phyloP scores from a whole-genome alignment of 1,139 yeast species.

The Pichia sp. region DNA sequence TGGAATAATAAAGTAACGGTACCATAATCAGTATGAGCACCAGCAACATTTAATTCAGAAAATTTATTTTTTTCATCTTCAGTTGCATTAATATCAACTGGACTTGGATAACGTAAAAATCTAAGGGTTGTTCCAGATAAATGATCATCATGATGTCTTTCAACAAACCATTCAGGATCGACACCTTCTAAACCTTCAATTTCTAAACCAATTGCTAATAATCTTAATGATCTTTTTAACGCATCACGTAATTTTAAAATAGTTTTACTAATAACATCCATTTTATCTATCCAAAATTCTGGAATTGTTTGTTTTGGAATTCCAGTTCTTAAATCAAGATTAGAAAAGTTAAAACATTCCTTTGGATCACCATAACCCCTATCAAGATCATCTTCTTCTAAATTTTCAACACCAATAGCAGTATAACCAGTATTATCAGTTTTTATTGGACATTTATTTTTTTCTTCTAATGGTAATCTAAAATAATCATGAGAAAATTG shows the following conservation, averaged over 20 bases:
- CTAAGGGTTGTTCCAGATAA: slow-evolving; percentile 47
- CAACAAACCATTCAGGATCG: slow-evolving; percentile 40
- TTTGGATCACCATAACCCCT: slow-evolving; percentile 48
- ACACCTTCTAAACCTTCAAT: slow-evolving; percentile 37
- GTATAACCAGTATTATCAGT: slow-evolving; percentile 46
- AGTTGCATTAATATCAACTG: slow-evolving; percentile 32
- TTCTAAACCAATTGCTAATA: slow-evolving; percentile 44
- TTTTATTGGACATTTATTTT: slow-evolving; percentile 34
- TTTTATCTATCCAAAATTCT: slow-evolving; percentile 34
- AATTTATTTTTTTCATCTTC: slow-evolving; percentile 34
- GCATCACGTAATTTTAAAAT: slow-evolving; percentile 36
- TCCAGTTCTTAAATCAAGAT: slow-evolving; percentile 38
- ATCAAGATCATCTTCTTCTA: slow-evolving; percentile 40
- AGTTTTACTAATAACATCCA: slow-evolving; percentile 30
- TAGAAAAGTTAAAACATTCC: slow-evolving; percentile 37
- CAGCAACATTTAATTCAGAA: slow-evolving; percentile 36
- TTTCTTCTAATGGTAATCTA: slow-evolving; percentile 36
- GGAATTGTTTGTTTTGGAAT: slow-evolving; percentile 36
- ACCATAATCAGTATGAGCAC: slow-evolving; percentile 58
- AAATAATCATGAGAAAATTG: slow-evolving; percentile 40
- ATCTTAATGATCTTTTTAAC: slow-evolving; percentile 36
- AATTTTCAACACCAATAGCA: slow-evolving; percentile 44
- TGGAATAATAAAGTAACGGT: slow-evolving; percentile 42
- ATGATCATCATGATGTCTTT: slow-evolving; percentile 38
- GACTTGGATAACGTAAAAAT: slow-evolving; percentile 49